These are phyloP conservation scores for Podaxis sp. DNA, from an alignment of 768 basidiomycete species.

Conservation along the genomic window DNA sequence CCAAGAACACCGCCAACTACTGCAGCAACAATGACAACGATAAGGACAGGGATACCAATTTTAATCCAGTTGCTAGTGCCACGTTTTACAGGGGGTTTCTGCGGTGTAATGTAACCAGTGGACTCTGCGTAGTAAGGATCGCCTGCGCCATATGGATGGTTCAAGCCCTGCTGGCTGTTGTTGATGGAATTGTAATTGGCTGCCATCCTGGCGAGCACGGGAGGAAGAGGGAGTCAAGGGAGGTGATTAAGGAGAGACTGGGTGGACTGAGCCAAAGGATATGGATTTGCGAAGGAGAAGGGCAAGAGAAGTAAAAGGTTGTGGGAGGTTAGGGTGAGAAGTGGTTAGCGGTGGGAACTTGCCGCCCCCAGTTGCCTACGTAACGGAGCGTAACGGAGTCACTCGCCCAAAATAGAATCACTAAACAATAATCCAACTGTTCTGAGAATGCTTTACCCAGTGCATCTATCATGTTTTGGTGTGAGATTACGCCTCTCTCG, in stretches of 20 bases:
- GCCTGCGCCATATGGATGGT: constrained; percentile 32
- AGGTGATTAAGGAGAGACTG: constrained; percentile 8
- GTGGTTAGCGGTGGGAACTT: background rate
- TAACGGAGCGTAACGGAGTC: background rate
- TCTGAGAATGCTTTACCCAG: background rate
- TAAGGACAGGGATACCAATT: constrained; percentile 63
- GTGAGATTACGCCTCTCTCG: background rate
- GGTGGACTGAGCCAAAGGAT: constrained; percentile 2
- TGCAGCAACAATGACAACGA: constrained; percentile 63
- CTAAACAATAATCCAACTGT: background rate
- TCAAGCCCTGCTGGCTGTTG: constrained; percentile 7
- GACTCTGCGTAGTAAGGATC: constrained; percentile 65
- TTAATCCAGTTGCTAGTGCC: constrained; percentile 71
- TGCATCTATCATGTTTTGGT: background rate
- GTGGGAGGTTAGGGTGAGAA: background rate
- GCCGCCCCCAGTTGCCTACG: background rate
- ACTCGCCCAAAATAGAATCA: background rate
- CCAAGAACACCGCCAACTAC: constrained; percentile 83
- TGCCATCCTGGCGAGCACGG: constrained; percentile 9
- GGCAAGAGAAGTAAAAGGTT: background rate
- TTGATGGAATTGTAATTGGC: constrained; percentile 10
- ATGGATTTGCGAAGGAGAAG: background rate
- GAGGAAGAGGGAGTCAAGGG: background rate
- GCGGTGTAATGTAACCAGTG: constrained; percentile 62
- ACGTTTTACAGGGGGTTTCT: constrained; percentile 41